A percentile compares a stretch with the other conserved stretches of the same genome.
phyloP scores from a whole-genome alignment of 2,329 filamentous ascomycete species.

The Akanthomyces dipterigenus region DNA sequence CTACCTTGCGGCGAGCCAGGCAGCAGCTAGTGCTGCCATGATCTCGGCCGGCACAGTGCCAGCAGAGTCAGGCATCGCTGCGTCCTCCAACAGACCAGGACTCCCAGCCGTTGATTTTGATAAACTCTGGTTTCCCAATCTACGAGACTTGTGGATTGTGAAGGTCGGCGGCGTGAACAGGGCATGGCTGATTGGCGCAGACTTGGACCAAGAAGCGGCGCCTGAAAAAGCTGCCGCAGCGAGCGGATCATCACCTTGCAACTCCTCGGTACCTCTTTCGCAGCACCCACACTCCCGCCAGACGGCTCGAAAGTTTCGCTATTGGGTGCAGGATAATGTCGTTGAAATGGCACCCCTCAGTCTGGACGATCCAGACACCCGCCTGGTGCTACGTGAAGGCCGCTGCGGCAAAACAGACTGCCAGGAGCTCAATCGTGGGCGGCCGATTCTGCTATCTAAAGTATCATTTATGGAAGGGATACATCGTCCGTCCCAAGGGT shows the following conservation, averaged over 20 bases:
- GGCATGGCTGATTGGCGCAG: conserved; percentile 29
- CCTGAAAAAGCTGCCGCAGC: neutral
- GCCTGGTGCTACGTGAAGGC: conserved; percentile 27
- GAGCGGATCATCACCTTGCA: neutral
- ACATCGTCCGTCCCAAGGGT: conserved; percentile 22
- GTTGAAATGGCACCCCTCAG: conserved; percentile 31
- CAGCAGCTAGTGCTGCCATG: conserved; percentile 17
- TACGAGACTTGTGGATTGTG: conserved; percentile 32
- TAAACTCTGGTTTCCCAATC: conserved; percentile 32
- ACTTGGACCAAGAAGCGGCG: conserved; percentile 20
- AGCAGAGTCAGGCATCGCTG: neutral
- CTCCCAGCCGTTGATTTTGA: conserved; percentile 26
- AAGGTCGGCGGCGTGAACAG: conserved; percentile 32
- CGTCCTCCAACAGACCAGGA: neutral
- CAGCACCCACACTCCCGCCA: conserved; percentile 20
- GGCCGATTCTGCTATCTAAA: conserved; percentile 32
- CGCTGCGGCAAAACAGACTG: conserved; percentile 30
- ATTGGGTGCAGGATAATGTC: conserved; percentile 32
- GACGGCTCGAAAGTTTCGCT: conserved; percentile 31
- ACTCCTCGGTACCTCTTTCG: neutral
- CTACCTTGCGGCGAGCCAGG: conserved; percentile 28
- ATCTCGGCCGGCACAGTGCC: conserved; percentile 19
- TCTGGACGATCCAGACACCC: conserved; percentile 27
- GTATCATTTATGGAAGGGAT: conserved; percentile 30
- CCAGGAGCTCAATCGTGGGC: conserved; percentile 28